Evolutionary conservation across 345 rosid species (phyloP).

Genomic region (Hypericum androsaemum): DNA sequence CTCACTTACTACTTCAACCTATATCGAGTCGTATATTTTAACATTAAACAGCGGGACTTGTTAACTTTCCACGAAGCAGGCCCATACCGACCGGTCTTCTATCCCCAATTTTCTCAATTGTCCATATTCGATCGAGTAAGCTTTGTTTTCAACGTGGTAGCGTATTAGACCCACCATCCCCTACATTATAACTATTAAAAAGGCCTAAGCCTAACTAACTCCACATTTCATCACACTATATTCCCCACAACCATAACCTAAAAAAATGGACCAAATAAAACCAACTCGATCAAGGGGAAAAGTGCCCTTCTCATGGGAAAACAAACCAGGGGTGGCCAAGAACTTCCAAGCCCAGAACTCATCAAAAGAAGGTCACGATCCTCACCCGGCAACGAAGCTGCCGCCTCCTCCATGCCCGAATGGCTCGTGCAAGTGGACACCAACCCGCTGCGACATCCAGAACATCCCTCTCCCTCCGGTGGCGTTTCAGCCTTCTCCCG

Average conservation of each 20-base stretch:
- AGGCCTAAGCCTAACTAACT: too few relatives aligned
- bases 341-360: not conserved
- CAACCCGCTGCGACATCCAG: conserved; percentile 8
- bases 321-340: conserved; percentile 29
- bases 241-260: too few relatives aligned
- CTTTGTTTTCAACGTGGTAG: not conserved
- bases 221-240: too few relatives aligned
- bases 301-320: conserved; percentile 40
- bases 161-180: too few relatives aligned
- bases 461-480: conserved; percentile 36
- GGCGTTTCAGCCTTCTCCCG: conserved; percentile 22
- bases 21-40: too few relatives aligned
- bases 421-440: not conserved
- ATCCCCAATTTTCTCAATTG: not conserved
- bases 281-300: conserved; percentile 6
- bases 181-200: too few relatives aligned
- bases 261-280: conserved; percentile 13
- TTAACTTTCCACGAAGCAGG: not conserved
- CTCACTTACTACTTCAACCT: too few relatives aligned
- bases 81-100: not conserved
- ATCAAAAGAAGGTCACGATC: not conserved
- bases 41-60: not conserved
- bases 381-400: conserved; percentile 11
- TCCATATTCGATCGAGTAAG: not conserved
- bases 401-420: conserved; percentile 32